Conservation (phyloP, 352 stramenopile species). For the Pythium sp. region DNA sequence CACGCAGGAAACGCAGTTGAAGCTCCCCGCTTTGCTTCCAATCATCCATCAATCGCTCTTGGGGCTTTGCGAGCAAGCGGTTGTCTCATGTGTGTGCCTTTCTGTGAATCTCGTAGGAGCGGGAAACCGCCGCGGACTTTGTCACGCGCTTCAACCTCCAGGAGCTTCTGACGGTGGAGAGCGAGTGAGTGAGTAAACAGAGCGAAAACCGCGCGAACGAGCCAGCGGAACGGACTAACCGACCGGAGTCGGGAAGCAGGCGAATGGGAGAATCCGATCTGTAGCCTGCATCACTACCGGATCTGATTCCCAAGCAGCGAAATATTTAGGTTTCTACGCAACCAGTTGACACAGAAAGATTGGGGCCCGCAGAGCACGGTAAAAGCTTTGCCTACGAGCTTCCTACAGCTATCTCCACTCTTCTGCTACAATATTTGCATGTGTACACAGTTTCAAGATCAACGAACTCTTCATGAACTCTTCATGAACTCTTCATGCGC, state of each 20-base stretch:
- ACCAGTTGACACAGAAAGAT: background rate
- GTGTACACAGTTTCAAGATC: too few species aligned
- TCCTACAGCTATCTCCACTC: background rate
- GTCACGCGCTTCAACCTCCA: conserved; percentile 73
- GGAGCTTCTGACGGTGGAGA: conserved; percentile 46
- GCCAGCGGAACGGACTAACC: background rate
- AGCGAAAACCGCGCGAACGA: background rate
- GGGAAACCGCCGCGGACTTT: conserved; percentile 50
- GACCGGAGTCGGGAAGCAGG: background rate
- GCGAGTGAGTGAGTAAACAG: background rate
- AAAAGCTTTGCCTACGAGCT: background rate
- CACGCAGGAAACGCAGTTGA: conserved; percentile 3
- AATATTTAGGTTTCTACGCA: background rate
- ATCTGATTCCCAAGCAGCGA: conserved; percentile 2
- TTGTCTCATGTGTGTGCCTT: conserved; percentile 13
- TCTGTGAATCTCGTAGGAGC: conserved; percentile 28
- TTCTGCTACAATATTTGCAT: too few species aligned
- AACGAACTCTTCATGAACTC: too few species aligned
- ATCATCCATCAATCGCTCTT: conserved; percentile 4
- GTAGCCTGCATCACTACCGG: background rate
- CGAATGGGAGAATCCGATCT: conserved; percentile 6
- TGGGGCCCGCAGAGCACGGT: background rate
- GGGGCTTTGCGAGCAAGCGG: background rate
- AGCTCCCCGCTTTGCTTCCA: background rate
- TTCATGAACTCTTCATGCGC: too few species aligned